Evolutionary conservation across 192 early-diverging fungal species (phyloP).

Genomic region (Phycomyces nitens): DNA sequence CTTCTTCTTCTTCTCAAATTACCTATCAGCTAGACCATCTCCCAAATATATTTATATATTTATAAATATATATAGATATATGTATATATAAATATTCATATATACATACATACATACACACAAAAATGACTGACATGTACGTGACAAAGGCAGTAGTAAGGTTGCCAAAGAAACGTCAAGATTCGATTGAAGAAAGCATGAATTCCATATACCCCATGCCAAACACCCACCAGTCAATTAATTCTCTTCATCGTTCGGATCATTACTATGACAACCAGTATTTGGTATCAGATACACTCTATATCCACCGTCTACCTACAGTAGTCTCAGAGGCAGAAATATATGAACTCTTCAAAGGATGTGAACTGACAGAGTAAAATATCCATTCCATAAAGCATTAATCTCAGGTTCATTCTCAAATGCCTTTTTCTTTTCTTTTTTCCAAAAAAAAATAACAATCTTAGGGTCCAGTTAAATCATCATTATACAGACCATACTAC

Average conservation of each 20-base stretch:
- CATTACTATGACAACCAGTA: neutral
- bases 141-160: slow-evolving; percentile 13
- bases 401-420: no score
- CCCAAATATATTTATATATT: no score
- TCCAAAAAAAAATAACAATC: no score
- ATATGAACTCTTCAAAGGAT: slow-evolving; percentile 19
- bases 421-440: no score
- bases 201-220: neutral
- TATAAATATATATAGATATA: neutral
- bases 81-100: neutral
- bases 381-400: no score
- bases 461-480: neutral
- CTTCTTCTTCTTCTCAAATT: no score
- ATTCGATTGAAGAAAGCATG: neutral
- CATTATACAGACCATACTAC: neutral
- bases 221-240: neutral
- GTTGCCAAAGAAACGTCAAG: slow-evolving; percentile 13
- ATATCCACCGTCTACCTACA: slow-evolving; percentile 15
- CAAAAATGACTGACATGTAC: slow-evolving; percentile 11
- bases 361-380: slow-evolving; percentile 24
- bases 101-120: neutral
- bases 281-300: slow-evolving; percentile 23
- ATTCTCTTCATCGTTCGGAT: neutral
- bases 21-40: no score
- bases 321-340: slow-evolving; percentile 28